Conservation (phyloP, 192 early-diverging fungal species). For the Entomortierella lignicola region DNA sequence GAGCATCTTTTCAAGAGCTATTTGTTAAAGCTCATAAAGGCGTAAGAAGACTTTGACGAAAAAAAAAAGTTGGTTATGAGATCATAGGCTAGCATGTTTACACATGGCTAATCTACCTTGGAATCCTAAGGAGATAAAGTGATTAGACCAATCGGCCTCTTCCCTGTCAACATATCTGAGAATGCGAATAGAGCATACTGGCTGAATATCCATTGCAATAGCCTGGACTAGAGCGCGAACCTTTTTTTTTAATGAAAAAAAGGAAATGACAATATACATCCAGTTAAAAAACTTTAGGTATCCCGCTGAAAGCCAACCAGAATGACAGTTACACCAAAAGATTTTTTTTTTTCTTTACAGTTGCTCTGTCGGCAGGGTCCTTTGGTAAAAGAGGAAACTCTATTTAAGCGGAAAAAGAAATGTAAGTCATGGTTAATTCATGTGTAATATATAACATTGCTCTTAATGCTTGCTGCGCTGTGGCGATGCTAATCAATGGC, state of each 20-base stretch:
- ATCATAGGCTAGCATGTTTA: too few species aligned
- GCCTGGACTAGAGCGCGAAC: slow-evolving; percentile 76
- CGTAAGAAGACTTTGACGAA: neutral
- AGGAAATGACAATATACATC: neutral
- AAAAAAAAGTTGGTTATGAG: too few species aligned
- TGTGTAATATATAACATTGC: neutral
- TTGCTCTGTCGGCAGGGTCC: slow-evolving; percentile 69
- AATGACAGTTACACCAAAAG: neutral
- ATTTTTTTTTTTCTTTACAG: too few species aligned
- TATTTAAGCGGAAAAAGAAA: neutral
- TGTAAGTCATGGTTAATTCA: too few species aligned
- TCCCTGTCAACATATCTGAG: slow-evolving; percentile 65
- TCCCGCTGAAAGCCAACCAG: neutral
- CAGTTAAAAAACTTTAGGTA: neutral
- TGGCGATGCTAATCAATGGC: too few species aligned
- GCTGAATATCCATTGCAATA: slow-evolving; percentile 88
- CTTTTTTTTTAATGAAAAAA: slow-evolving; percentile 15
- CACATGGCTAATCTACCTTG: too few species aligned
- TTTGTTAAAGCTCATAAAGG: too few species aligned
- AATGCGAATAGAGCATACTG: slow-evolving; percentile 82
- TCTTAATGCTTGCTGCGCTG: too few species aligned
- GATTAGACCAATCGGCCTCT: slow-evolving; percentile 65
- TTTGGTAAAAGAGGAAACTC: slow-evolving; percentile 78
- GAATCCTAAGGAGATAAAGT: slow-evolving; percentile 70
- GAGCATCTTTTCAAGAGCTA: slow-evolving; percentile 58